These are phyloP conservation scores for Myotisia sp. DNA, from an alignment of 2,329 filamentous ascomycete species.

Conservation along the genomic window DNA sequence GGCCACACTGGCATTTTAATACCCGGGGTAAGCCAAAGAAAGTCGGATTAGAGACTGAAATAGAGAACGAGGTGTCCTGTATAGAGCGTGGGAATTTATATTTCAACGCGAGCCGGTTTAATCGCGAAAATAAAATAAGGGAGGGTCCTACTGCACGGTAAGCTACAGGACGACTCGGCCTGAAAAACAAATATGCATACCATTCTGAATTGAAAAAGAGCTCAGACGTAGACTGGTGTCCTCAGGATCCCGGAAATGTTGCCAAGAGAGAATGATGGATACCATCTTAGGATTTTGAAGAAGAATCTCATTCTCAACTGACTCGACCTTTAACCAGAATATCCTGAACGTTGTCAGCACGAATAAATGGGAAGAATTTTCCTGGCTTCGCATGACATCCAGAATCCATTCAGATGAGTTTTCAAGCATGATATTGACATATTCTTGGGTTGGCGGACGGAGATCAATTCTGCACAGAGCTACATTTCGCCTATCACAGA, in stretches of 20 bases:
- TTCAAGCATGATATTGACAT: constrained; percentile 24
- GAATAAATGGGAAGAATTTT: constrained; percentile 32
- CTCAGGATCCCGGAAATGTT: constrained; percentile 40
- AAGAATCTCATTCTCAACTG: constrained; percentile 15
- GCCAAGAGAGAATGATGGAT: constrained; percentile 33
- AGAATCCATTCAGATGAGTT: constrained; percentile 40
- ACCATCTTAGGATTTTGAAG: constrained; percentile 19
- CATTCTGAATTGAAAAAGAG: constrained; percentile 19
- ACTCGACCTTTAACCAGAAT: constrained; percentile 30
- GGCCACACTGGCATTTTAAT: too few relatives aligned
- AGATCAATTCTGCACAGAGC: constrained; percentile 24
- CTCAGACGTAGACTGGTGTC: constrained; percentile 37
- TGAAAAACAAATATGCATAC: too few relatives aligned
- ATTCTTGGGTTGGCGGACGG: constrained; percentile 15
- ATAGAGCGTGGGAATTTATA: constrained; percentile 20
- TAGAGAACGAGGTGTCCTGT: constrained; percentile 14
- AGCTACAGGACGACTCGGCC: too few relatives aligned
- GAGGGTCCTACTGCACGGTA: constrained; percentile 20
- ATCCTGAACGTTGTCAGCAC: constrained; percentile 41
- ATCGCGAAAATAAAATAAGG: constrained; percentile 28
- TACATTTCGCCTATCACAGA: constrained; percentile 37
- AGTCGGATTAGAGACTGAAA: constrained; percentile 24
- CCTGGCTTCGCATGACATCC: constrained; percentile 34
- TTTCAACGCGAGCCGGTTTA: constrained; percentile 21
- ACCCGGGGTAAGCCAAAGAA: constrained; percentile 15